Base-by-base conservation (phyloP, 164 flowering plant species). In the Vitis amurensis region DNA sequence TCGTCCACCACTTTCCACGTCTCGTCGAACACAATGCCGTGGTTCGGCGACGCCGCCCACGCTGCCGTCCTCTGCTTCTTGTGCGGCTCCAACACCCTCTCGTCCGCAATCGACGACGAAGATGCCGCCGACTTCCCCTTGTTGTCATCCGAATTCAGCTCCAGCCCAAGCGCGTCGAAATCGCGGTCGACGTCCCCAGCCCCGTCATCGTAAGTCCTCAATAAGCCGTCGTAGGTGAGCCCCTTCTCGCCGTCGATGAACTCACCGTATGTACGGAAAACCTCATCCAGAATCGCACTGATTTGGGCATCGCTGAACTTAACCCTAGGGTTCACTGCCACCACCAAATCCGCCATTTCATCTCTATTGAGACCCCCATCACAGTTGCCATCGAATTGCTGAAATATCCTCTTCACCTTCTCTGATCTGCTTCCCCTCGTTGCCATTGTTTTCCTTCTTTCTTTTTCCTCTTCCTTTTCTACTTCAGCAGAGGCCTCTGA, bases 121-220 rank as follows among this genome's bases (percentile, higher is more conserved):
- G 92, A 87, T 19, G 84, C 91, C 62, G 82, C 91, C 2, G 85
- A 80, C 12, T 62, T 59, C 2, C 76, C 80, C 13, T 64, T 72
- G 49, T 47, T 55, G 14, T 82, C 69, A 14, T 78, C 76, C 7
- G 61, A 52, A 58, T 63, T 77, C 61, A 91, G 80, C 64, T 89
- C 89, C 9, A 92, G 76, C 23, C 85, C 88, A 0, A 92, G 83
- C 2, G 99, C 98, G 15, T 96, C 98, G 59, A 93, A 96, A 74
- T 96, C 99, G 1, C 98, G 84, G 76, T 96, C 98, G 31, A 96
- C 99, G 58, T 96, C 99, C 1, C 99, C 99, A 31, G 99, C 99
- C 0, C 99, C 99, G 55, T 96, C 99, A 62, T 96, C 97, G 69
- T 96, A 96, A 19, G 99, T 96, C 10, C 99, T 83, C 30, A 96